phyloP scores from a whole-genome alignment of 179 eudicot genomes.

The Nepenthes alata region DNA sequence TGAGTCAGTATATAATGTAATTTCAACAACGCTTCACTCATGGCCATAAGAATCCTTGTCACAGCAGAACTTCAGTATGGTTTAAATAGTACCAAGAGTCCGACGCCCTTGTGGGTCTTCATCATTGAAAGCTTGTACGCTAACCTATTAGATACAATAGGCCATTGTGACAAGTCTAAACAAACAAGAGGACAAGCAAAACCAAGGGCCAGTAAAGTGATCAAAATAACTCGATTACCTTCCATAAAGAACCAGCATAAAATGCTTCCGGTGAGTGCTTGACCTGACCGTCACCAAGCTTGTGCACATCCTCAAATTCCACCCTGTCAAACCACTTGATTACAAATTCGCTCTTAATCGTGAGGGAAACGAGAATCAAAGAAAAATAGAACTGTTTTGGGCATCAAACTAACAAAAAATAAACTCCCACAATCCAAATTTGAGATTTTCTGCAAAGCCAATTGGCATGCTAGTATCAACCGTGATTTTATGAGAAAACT shows the following conservation, averaged over 20 bases:
- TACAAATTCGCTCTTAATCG: background rate
- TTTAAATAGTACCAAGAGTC: constrained; percentile 60
- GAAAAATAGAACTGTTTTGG: too few species aligned
- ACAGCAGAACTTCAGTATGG: background rate
- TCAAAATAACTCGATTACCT: constrained; percentile 28
- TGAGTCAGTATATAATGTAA: constrained; percentile 5
- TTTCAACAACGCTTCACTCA: background rate
- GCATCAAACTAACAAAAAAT: too few species aligned
- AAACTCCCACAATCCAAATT: too few species aligned
- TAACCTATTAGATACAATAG: constrained; percentile 43
- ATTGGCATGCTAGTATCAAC: too few species aligned
- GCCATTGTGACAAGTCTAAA: constrained; percentile 6
- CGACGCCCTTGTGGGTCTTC: constrained; percentile 99
- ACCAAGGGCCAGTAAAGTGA: background rate
- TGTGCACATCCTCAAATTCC: constrained; percentile 80
- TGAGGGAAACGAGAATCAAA: too few species aligned
- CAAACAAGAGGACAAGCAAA: background rate
- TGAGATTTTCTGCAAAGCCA: too few species aligned
- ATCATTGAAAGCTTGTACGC: constrained; percentile 94
- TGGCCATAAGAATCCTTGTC: background rate
- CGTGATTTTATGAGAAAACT: too few species aligned
- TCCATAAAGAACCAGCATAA: constrained; percentile 99
- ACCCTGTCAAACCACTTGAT: constrained; percentile 44
- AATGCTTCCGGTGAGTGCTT: constrained; percentile 93
- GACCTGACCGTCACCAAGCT: constrained; percentile 94